Percentiles rank a stretch among this genome's conserved stretches.
These are phyloP conservation scores for Trametes villosa DNA, from an alignment of 768 basidiomycete species.

Conservation along the genomic window DNA sequence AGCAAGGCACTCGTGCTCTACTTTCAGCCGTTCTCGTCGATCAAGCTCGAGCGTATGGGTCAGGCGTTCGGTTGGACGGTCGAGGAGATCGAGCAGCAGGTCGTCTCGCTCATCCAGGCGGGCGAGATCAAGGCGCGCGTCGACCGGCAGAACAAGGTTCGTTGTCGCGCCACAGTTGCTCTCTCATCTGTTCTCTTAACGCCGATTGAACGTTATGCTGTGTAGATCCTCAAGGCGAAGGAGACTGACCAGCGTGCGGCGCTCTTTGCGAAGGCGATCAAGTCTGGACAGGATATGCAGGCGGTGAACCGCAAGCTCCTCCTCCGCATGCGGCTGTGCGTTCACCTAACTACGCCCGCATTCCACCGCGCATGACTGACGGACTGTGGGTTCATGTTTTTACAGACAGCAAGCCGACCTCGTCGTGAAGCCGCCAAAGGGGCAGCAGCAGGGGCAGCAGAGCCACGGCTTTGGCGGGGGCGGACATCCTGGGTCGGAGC, in stretches of 20 bases:
- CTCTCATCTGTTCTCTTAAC: neutral
- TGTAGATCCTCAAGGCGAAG: slow-evolving; percentile 74
- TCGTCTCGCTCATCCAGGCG: slow-evolving; percentile 77
- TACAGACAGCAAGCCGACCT: slow-evolving; percentile 81
- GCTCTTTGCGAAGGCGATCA: slow-evolving; percentile 75
- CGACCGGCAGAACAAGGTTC: slow-evolving; percentile 87
- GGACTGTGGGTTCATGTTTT: too few relatives aligned
- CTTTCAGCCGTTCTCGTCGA: slow-evolving; percentile 88
- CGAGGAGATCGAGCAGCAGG: slow-evolving; percentile 69
- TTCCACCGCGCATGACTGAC: neutral
- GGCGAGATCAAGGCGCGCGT: slow-evolving; percentile 83
- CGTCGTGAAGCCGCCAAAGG: slow-evolving; percentile 49
- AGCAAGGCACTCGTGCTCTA: slow-evolving; percentile 84
- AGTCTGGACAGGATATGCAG: slow-evolving; percentile 73
- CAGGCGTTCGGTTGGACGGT: slow-evolving; percentile 82
- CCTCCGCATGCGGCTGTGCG: slow-evolving; percentile 80
- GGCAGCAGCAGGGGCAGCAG: neutral
- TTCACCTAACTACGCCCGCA: too few relatives aligned
- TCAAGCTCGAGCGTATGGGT: slow-evolving; percentile 83
- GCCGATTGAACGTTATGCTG: neutral
- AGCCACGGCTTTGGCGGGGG: neutral
- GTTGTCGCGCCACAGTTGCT: slow-evolving; percentile 5
- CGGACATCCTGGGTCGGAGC: slow-evolving; percentile 12
- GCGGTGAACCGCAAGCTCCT: slow-evolving; percentile 76
- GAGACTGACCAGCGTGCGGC: slow-evolving; percentile 79